Percentiles rank a stretch among this genome's conserved stretches.
These are phyloP conservation scores for Gyrodon lividus DNA, from an alignment of 768 basidiomycete species.

Conservation along the genomic window DNA sequence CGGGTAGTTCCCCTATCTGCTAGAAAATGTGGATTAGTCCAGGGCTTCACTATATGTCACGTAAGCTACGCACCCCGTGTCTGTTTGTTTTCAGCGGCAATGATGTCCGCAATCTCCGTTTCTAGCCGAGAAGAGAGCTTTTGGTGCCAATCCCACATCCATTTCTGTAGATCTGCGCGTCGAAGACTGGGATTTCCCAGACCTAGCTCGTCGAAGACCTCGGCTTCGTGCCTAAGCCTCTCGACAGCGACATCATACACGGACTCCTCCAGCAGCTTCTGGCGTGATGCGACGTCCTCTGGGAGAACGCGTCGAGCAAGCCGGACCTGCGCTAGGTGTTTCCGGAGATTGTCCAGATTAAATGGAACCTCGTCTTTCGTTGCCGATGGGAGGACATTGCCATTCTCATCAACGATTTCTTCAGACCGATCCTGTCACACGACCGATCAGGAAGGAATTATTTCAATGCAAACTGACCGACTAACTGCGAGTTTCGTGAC, in stretches of 20 bases:
- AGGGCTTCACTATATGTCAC: not conserved
- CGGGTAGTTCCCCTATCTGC: constrained; percentile 19
- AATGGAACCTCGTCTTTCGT: constrained; percentile 55
- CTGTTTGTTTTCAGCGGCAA: constrained; percentile 34
- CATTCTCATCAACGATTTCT: constrained; percentile 19
- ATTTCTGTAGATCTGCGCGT: constrained; percentile 54
- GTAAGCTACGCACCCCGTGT: constrained; percentile 17
- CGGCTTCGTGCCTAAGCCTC: constrained; percentile 62
- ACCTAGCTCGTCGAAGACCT: constrained; percentile 57
- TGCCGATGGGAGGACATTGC: constrained; percentile 21
- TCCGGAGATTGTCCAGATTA: constrained; percentile 70
- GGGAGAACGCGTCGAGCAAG: constrained; percentile 63
- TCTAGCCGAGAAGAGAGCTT: constrained; percentile 52
- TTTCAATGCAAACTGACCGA: not conserved
- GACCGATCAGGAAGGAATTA: not conserved
- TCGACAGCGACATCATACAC: constrained; percentile 81
- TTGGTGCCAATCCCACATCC: constrained; percentile 89
- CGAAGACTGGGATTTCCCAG: constrained; percentile 46
- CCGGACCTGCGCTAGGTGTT: constrained; percentile 61
- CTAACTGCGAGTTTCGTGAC: constrained; percentile 50
- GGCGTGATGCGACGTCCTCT: constrained; percentile 69
- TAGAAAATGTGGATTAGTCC: not conserved
- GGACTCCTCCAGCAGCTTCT: constrained; percentile 80
- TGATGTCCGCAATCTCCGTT: constrained; percentile 49
- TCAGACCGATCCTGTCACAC: constrained; percentile 15